Base-by-base conservation (phyloP, 164 flowering plant species). In the Vitis rupestris region DNA sequence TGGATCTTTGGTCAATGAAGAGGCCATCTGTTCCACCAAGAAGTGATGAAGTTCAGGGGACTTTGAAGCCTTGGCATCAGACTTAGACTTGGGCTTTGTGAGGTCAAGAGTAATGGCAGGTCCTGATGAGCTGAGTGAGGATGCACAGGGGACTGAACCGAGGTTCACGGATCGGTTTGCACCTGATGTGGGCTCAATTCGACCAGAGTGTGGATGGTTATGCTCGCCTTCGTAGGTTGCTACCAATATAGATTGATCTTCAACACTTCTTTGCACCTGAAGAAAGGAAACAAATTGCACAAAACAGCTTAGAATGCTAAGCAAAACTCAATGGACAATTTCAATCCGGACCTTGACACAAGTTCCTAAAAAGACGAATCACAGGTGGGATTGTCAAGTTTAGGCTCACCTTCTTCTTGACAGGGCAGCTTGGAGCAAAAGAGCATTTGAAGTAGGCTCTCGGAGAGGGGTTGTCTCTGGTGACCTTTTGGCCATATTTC, bases 141-240 rank as follows among this genome's bases (percentile, higher is more conserved):
- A 61, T 17, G 82, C 73, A 63, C 75, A 61, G 16, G 84, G 80
- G 19, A 74, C 74, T 51, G 84, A 70, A 52, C 83, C 71, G 3
- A 71, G 19, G 19, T 67, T 59, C 27, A 50, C 50, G 9, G 68
- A 31, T 0, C 69, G 79, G 71, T 53, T 82, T 1, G 84, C 70
- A n/a, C 76, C 70, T 6, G 79, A 66, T 37, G 76, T 60, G 16
- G 72, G 67, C 63, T 82, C 82, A 17, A 63, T 10, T n/a, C 63
- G 75, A 57, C 85, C 68, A 4, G 80, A 81, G 16, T 66, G 72
- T 8, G 82, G 81, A 68, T 90, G 96, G 70, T 81, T 86, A 83
- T 90, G 96, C 63, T 84, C 91, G 0, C 97, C 97, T 74, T 91
- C 94, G 31, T 89, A 91, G 1, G 91, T 88, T 48, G 88, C 90